A percentile compares a stretch with the other conserved stretches of the same genome.
phyloP scores from a whole-genome alignment of 345 rosid genomes.

The Brassica juncea region DNA sequence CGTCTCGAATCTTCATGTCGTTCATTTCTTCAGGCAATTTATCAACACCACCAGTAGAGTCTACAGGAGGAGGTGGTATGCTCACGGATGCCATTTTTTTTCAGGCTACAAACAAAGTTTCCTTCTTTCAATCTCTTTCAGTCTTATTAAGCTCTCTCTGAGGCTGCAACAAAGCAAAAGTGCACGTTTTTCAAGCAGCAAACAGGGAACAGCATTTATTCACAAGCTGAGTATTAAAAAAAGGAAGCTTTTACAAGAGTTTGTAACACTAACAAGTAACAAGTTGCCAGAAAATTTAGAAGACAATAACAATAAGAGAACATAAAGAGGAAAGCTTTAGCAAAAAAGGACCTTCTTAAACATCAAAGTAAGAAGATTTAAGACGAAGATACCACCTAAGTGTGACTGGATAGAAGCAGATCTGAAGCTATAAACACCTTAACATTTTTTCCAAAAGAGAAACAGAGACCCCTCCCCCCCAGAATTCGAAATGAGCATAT shows the following conservation, averaged over 20 bases:
- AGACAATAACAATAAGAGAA: background rate
- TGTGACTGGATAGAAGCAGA: constrained; percentile 11
- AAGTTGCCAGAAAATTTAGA: background rate
- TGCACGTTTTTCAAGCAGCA: background rate
- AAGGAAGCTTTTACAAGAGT: background rate
- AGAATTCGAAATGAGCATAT: constrained; percentile 15
- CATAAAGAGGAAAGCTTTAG: background rate
- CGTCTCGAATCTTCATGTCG: constrained; percentile 84
- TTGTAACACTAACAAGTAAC: background rate
- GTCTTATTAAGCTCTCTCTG: background rate
- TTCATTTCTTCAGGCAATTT: constrained; percentile 79
- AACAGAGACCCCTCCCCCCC: background rate
- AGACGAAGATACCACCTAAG: background rate
- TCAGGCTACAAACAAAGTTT: background rate
- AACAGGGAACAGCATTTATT: background rate
- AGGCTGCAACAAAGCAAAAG: background rate
- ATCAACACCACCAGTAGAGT: constrained; percentile 63
- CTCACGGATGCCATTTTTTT: constrained; percentile 76
- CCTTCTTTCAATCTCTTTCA: background rate
- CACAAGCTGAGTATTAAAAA: background rate
- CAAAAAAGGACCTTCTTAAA: background rate
- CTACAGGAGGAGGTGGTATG: constrained; percentile 47
- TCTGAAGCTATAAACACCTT: constrained; percentile 30
- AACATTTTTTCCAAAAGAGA: background rate
- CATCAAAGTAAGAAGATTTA: constrained; percentile 20